phyloP scores from a whole-genome alignment of 1,284 basidiomycete species.

The Lignosus rhinocerotis region DNA sequence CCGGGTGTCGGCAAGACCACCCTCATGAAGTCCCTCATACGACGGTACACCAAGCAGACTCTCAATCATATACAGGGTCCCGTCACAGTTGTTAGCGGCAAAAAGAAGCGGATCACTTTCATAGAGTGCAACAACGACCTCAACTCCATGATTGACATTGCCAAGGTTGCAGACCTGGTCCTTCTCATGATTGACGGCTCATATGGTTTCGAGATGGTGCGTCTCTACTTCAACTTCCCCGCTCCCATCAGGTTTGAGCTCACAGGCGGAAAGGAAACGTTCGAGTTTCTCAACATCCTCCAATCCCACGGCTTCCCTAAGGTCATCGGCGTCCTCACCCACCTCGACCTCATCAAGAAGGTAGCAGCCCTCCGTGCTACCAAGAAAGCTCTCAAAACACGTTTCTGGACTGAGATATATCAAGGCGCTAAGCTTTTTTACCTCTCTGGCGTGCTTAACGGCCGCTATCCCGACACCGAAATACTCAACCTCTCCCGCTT shows the following conservation, averaged over 20 bases:
- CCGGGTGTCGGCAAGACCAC: slow-evolving; percentile 98
- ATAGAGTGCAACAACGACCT: slow-evolving; percentile 98
- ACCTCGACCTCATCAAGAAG: slow-evolving; percentile 97
- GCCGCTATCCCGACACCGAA: slow-evolving; percentile 96
- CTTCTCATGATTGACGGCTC: slow-evolving; percentile 97
- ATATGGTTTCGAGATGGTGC: slow-evolving; percentile 98
- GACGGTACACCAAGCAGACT: slow-evolving; percentile 94
- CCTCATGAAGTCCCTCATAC: slow-evolving; percentile 88
- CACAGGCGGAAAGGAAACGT: slow-evolving; percentile 78
- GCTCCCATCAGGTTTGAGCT: not conserved
- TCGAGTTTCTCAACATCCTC: slow-evolving; percentile 97
- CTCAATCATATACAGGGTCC: slow-evolving; percentile 91
- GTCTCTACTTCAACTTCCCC: slow-evolving; percentile 20
- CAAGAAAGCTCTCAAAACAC: slow-evolving; percentile 95
- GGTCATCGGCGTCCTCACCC: slow-evolving; percentile 94
- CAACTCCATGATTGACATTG: slow-evolving; percentile 98
- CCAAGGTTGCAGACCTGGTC: slow-evolving; percentile 95
- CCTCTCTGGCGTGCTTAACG: slow-evolving; percentile 96
- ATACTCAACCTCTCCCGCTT: slow-evolving; percentile 96
- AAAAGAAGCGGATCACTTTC: slow-evolving; percentile 91
- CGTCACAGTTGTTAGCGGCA: slow-evolving; percentile 93
- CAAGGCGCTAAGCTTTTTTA: slow-evolving; percentile 99
- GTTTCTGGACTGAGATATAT: slow-evolving; percentile 99
- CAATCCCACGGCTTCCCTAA: slow-evolving; percentile 98
- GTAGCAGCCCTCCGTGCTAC: slow-evolving; percentile 84